A percentile compares a stretch with the other conserved stretches of the same genome.
Conservation (phyloP, 2,329 filamentous ascomycete genomes). For the Colletotrichum incanum region DNA sequence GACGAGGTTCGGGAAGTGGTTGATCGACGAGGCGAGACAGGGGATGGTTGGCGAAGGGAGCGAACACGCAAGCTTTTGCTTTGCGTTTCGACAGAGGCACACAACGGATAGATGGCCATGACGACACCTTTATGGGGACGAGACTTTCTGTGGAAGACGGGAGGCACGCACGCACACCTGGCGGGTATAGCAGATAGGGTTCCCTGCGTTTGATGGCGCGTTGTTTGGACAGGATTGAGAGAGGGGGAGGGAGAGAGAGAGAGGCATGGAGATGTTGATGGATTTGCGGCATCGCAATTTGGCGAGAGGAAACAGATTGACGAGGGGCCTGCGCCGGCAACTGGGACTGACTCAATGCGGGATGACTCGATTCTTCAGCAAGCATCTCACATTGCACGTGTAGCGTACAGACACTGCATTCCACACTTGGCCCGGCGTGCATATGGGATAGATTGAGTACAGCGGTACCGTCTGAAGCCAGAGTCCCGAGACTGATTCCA, state of each 20-base stretch:
- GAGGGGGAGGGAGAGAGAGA: neutral
- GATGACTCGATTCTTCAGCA: neutral
- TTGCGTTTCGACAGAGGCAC: neutral
- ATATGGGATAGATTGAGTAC: too few relatives aligned
- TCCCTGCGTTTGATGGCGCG: too few relatives aligned
- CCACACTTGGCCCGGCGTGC: neutral
- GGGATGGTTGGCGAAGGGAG: neutral
- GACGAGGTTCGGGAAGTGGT: neutral
- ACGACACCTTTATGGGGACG: conserved; percentile 10
- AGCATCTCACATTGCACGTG: neutral
- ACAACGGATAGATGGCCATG: conserved; percentile 3
- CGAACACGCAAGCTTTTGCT: neutral
- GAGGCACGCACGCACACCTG: too few relatives aligned
- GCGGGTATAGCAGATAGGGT: too few relatives aligned
- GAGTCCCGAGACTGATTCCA: neutral
- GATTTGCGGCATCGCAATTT: neutral
- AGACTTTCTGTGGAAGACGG: neutral
- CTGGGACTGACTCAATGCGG: neutral
- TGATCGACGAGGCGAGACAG: conserved; percentile 9
- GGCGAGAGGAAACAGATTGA: neutral
- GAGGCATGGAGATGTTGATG: neutral
- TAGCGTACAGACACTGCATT: neutral
- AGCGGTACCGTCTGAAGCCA: neutral
- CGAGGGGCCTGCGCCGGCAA: neutral
- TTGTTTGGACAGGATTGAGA: too few relatives aligned